Percentiles rank a stretch among this genome's conserved stretches.
Conservation (phyloP, 2,329 filamentous ascomycete species). For the Monosporascus sp. region DNA sequence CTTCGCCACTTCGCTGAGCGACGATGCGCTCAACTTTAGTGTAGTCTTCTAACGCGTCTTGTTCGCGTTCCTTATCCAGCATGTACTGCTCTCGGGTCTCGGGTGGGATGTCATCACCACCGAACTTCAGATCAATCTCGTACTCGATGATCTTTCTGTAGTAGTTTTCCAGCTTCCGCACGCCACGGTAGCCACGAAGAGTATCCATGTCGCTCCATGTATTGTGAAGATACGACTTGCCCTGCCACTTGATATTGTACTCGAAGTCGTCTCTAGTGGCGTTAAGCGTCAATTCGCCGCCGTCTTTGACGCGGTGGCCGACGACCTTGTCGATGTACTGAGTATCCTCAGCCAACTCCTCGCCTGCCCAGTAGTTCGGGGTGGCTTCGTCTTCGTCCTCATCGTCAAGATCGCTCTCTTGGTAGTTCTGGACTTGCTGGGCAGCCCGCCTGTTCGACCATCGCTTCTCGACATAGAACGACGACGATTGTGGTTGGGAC, state of each 20-base stretch:
- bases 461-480: slow-evolving; percentile 72
- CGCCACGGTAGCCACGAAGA: slow-evolving; percentile 72
- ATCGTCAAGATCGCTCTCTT: slow-evolving; percentile 61
- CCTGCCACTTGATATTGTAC: slow-evolving; percentile 94
- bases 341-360: slow-evolving; percentile 66
- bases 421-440: slow-evolving; percentile 58
- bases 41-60: slow-evolving; percentile 83
- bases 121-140: slow-evolving; percentile 71
- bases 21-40: slow-evolving; percentile 93
- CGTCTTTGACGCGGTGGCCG: slow-evolving; percentile 75
- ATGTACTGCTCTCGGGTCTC: slow-evolving; percentile 92
- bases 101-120: slow-evolving; percentile 67
- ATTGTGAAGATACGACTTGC: slow-evolving; percentile 88
- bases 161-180: slow-evolving; percentile 91
- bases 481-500: slow-evolving; percentile 56
- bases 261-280: slow-evolving; percentile 72
- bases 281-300: slow-evolving; percentile 52
- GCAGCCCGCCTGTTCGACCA: slow-evolving; percentile 86
- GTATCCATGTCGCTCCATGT: slow-evolving; percentile 83
- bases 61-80: slow-evolving; percentile 86
- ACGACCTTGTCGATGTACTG: slow-evolving; percentile 89
- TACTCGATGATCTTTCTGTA: slow-evolving; percentile 76
- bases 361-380: slow-evolving; percentile 63
- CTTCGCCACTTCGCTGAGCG: slow-evolving; percentile 71
- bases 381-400: slow-evolving; percentile 61